Conservation (phyloP, 441 rosid species). For the Erysimum pusillum region DNA sequence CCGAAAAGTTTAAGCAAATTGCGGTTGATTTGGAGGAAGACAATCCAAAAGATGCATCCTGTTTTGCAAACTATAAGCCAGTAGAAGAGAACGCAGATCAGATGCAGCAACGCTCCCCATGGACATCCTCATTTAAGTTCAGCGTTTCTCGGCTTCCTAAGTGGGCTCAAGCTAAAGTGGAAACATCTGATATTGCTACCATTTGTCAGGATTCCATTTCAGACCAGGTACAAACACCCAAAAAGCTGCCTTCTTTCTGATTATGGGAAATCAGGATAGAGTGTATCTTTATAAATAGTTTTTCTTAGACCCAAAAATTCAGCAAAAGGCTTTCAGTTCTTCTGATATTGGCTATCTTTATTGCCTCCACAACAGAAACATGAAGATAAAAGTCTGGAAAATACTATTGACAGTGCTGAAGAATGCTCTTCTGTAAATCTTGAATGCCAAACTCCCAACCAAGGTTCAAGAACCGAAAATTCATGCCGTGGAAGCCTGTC, state of each 20-base stretch:
- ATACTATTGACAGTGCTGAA: conserved; percentile 48
- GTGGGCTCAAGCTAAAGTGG: conserved; percentile 86
- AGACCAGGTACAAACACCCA: conserved; percentile 58
- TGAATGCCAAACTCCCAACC: conserved; percentile 64
- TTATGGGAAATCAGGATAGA: conserved; percentile 3
- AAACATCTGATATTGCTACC: conserved; percentile 45
- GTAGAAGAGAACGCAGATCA: conserved; percentile 43
- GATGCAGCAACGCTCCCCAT: conserved; percentile 47
- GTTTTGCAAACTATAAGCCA: conserved; percentile 44
- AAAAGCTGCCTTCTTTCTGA: conserved; percentile 32
- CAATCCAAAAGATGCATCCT: conserved; percentile 46
- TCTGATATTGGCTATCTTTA: conserved; percentile 22
- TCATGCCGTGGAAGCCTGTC: conserved; percentile 55
- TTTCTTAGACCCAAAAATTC: conserved; percentile 21
- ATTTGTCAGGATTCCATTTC: conserved; percentile 52
- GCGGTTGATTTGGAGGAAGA: conserved; percentile 53
- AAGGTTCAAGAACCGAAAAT: conserved; percentile 44
- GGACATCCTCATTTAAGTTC: conserved; percentile 74
- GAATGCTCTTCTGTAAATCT: conserved; percentile 44
- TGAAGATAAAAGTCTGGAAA: conserved; percentile 47
- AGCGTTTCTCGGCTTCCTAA: conserved; percentile 86
- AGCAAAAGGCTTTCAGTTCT: conserved; percentile 13
- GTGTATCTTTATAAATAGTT: neutral
- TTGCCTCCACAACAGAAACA: conserved; percentile 45
- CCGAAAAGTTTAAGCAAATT: conserved; percentile 51